Percentiles rank a stretch among this genome's conserved stretches.
phyloP scores from a whole-genome alignment of 257 asterid genomes.

The Paraleonurus japonicus region DNA sequence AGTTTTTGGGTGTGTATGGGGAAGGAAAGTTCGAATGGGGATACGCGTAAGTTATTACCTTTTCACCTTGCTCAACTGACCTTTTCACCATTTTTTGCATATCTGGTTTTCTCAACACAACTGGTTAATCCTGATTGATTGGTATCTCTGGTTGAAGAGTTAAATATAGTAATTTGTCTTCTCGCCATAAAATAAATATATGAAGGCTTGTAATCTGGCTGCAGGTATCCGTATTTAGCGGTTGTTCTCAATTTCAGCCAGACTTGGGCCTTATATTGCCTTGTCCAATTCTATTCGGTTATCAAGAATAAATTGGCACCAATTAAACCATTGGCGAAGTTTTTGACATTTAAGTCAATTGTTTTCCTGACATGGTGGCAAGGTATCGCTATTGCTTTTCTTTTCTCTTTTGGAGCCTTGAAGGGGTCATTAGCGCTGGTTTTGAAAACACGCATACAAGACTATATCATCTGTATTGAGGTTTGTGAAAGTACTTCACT shows the following conservation, averaged over 20 bases:
- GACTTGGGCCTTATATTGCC: constrained; percentile 98
- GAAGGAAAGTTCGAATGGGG: constrained; percentile 96
- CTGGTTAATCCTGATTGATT: neutral
- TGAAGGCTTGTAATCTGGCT: constrained; percentile 28
- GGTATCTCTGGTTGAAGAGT: neutral
- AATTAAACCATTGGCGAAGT: constrained; percentile 94
- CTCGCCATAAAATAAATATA: neutral
- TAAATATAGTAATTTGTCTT: neutral
- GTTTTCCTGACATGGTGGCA: constrained; percentile 99
- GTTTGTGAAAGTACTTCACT: constrained; percentile 35
- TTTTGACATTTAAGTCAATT: constrained; percentile 90
- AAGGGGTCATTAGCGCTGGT: constrained; percentile 78
- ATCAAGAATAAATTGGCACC: constrained; percentile 85
- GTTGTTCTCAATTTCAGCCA: constrained; percentile 94
- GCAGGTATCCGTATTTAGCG: constrained; percentile 97
- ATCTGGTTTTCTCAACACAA: neutral
- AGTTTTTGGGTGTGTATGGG: constrained; percentile 79
- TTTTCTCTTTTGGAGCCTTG: constrained; percentile 86
- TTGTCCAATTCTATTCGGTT: constrained; percentile 93
- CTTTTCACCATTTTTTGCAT: neutral
- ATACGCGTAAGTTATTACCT: constrained; percentile 70
- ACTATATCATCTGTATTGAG: constrained; percentile 95
- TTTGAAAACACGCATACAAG: constrained; percentile 81
- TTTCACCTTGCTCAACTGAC: neutral
- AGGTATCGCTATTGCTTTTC: constrained; percentile 91